phyloP scores from a whole-genome alignment of 192 early-diverging fungal species.

The Backusella westeae region DNA sequence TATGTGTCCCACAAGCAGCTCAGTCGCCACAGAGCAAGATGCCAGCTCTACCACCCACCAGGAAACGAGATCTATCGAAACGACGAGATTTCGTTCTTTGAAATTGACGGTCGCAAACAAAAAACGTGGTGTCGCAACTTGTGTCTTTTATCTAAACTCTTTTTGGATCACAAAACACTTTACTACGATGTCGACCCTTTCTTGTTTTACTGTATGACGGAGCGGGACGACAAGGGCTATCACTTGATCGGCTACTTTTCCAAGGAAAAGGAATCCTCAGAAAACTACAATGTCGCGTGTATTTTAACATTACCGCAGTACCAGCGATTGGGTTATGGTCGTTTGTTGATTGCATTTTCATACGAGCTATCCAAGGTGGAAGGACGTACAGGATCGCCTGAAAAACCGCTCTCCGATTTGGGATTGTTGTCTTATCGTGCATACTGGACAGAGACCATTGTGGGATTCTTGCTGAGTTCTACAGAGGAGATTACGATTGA shows the following conservation, averaged over 20 bases:
- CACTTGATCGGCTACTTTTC: slow-evolving; percentile 98
- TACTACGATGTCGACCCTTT: slow-evolving; percentile 99
- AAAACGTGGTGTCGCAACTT: slow-evolving; percentile 93
- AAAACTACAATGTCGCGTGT: slow-evolving; percentile 98
- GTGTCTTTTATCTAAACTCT: slow-evolving; percentile 93
- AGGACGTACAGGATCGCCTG: slow-evolving; percentile 91
- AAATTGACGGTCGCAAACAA: slow-evolving; percentile 96
- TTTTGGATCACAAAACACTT: slow-evolving; percentile 98
- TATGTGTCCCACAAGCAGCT: slow-evolving; percentile 74
- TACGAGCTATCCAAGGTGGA: slow-evolving; percentile 96
- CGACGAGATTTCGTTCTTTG: slow-evolving; percentile 92
- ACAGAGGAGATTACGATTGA: slow-evolving; percentile 84
- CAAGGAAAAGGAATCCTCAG: slow-evolving; percentile 96
- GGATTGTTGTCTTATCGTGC: slow-evolving; percentile 92
- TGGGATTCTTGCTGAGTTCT: slow-evolving; percentile 63
- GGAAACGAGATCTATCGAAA: slow-evolving; percentile 99
- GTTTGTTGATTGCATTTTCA: slow-evolving; percentile 92
- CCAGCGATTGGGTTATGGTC: slow-evolving; percentile 95
- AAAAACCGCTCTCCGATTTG: slow-evolving; percentile 97
- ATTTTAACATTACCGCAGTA: slow-evolving; percentile 97
- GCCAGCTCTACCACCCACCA: slow-evolving; percentile 91
- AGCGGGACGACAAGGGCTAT: slow-evolving; percentile 80
- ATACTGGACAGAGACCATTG: slow-evolving; percentile 92
- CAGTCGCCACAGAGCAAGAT: slow-evolving; percentile 81
- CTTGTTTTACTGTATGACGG: slow-evolving; percentile 94